A percentile compares a stretch with the other conserved stretches of the same genome.
Conservation (phyloP, 352 stramenopile species). For the Globisporangium rhizosaccharum region DNA sequence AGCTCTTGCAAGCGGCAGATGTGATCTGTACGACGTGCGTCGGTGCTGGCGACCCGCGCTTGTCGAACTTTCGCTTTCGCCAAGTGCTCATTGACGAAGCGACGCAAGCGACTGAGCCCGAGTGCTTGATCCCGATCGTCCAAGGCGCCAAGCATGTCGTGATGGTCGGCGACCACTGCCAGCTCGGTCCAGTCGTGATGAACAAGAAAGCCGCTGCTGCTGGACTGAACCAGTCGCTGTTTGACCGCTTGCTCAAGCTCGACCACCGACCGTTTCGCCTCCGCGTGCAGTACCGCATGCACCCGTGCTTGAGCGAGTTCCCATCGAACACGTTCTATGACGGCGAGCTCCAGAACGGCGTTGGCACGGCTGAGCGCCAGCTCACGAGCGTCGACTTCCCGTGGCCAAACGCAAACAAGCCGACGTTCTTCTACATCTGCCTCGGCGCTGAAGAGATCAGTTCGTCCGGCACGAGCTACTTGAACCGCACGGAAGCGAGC, state of each 20-base stretch:
- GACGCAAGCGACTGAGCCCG: constrained; percentile 98
- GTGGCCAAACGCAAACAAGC: constrained; percentile 96
- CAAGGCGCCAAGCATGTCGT: constrained; percentile 98
- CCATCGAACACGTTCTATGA: constrained; percentile 99
- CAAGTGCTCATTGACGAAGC: constrained; percentile 99
- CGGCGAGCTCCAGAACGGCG: constrained; percentile 97
- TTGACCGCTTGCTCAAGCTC: constrained; percentile 96
- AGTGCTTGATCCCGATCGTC: constrained; percentile 98
- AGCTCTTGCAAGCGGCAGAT: constrained; percentile 97
- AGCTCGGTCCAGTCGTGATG: constrained; percentile 97
- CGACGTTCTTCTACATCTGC: constrained; percentile 98
- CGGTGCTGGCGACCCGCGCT: constrained; percentile 94
- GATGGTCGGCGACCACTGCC: constrained; percentile 98
- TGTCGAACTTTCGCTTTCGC: constrained; percentile 97
- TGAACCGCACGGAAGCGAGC: constrained; percentile 98
- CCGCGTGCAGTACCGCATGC: constrained; percentile 99
- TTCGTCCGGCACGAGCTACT: constrained; percentile 96
- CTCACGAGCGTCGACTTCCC: constrained; percentile 91
- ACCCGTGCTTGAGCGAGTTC: constrained; percentile 98
- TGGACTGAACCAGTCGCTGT: constrained; percentile 96
- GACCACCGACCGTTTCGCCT: constrained; percentile 96
- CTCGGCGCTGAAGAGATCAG: constrained; percentile 97
- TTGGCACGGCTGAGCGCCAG: constrained; percentile 93
- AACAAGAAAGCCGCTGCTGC: constrained; percentile 98
- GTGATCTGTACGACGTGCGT: constrained; percentile 99